phyloP scores from a whole-genome alignment of 2,329 filamentous ascomycete genomes.

The Calonectria ilicicola region DNA sequence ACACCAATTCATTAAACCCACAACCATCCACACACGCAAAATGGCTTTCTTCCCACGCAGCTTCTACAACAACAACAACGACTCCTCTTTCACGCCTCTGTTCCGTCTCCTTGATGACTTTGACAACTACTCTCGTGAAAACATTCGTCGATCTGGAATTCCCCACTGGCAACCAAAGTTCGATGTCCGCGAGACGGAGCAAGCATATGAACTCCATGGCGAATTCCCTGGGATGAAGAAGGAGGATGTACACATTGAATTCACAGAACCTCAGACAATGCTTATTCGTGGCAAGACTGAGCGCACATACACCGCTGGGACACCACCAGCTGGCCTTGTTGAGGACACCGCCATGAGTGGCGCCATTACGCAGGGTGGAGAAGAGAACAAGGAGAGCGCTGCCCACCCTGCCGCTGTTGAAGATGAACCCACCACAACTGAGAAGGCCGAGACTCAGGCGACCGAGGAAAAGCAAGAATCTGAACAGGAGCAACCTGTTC shows the following conservation, averaged over 20 bases:
- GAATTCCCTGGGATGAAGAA: slow-evolving; percentile 83
- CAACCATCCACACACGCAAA: slow-evolving; percentile 48
- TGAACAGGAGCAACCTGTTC: slow-evolving; percentile 31
- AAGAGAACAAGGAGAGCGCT: slow-evolving; percentile 48
- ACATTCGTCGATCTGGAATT: slow-evolving; percentile 45
- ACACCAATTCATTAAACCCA: slow-evolving; percentile 37
- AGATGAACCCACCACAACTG: slow-evolving; percentile 61
- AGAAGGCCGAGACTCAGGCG: slow-evolving; percentile 19
- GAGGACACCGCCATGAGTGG: slow-evolving; percentile 54
- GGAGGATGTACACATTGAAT: slow-evolving; percentile 81
- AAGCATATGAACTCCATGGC: slow-evolving; percentile 81
- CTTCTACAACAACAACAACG: slow-evolving; percentile 59
- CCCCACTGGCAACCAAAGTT: slow-evolving; percentile 81
- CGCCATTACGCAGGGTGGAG: slow-evolving; percentile 55
- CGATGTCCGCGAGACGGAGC: slow-evolving; percentile 78
- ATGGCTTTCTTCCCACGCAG: slow-evolving; percentile 72
- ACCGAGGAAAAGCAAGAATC: slow-evolving; percentile 32
- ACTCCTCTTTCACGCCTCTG: slow-evolving; percentile 68
- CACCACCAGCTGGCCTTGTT: slow-evolving; percentile 59
- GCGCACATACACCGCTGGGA: slow-evolving; percentile 69
- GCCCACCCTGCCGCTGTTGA: slow-evolving; percentile 74
- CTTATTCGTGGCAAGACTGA: slow-evolving; percentile 78
- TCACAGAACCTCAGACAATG: slow-evolving; percentile 80
- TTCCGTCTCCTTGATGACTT: slow-evolving; percentile 75
- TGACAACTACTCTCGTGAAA: slow-evolving; percentile 65